These are phyloP conservation scores for Cylindrotheca fusiformis DNA, from an alignment of 108 stramenopile species.

Conservation along the genomic window DNA sequence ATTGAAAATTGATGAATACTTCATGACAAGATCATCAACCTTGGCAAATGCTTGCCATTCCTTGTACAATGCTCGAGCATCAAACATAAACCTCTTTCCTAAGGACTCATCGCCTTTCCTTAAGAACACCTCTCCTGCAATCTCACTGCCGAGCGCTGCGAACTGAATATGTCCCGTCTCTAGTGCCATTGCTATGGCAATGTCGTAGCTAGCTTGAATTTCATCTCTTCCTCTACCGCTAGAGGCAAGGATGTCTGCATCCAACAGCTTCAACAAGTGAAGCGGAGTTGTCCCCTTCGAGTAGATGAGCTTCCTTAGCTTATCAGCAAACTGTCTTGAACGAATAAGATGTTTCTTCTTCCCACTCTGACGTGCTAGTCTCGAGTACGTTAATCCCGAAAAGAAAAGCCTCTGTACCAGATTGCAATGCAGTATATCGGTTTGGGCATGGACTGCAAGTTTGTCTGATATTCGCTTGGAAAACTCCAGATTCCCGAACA, in stretches of 20 bases:
- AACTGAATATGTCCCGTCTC: slow-evolving; percentile 24
- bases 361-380: slow-evolving; percentile 6
- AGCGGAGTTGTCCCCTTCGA: slow-evolving; percentile 11
- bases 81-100: slow-evolving; percentile 12
- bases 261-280: slow-evolving; percentile 20
- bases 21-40: slow-evolving; percentile 6
- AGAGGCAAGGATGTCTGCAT: slow-evolving; percentile 20
- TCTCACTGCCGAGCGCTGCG: slow-evolving; percentile 30
- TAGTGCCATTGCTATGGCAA: slow-evolving; percentile 24
- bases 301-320: slow-evolving; percentile 6
- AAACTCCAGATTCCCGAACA: slow-evolving; percentile 25
- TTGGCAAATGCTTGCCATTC: slow-evolving; percentile 9
- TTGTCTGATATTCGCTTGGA: slow-evolving; percentile 16
- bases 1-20: background rate
- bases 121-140: slow-evolving; percentile 25
- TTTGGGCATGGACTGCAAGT: background rate
- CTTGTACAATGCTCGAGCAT: slow-evolving; percentile 19
- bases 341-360: background rate
- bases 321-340: slow-evolving; percentile 4
- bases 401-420: slow-evolving; percentile 13
- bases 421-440: slow-evolving; percentile 6
- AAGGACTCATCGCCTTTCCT: background rate
- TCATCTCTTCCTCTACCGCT: slow-evolving; percentile 5
- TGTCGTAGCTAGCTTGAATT: slow-evolving; percentile 17
- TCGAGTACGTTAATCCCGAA: slow-evolving; percentile 17